These are phyloP conservation scores for Starmera dryadoides DNA, from an alignment of 805 yeast species.

Conservation along the genomic window DNA sequence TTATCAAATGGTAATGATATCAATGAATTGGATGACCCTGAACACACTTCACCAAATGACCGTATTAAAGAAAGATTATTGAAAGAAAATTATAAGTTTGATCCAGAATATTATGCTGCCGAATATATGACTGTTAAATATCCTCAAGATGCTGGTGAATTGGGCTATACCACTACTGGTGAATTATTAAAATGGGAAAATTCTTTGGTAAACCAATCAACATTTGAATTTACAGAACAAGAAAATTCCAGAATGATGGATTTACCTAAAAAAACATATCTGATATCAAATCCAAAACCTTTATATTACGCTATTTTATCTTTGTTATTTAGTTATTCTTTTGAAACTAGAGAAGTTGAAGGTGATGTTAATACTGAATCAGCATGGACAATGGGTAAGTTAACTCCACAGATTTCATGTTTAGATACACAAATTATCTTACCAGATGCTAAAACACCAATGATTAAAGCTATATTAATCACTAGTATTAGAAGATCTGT, in stretches of 20 bases:
- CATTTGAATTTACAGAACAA: conserved; percentile 44
- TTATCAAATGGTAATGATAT: conserved; percentile 82
- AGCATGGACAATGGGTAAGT: conserved; percentile 89
- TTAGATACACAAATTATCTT: conserved; percentile 54
- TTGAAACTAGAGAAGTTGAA: conserved; percentile 68
- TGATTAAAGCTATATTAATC: conserved; percentile 47
- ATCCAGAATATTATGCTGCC: conserved; percentile 82
- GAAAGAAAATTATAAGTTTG: conserved; percentile 70
- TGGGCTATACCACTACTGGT: conserved; percentile 30
- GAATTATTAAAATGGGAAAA: conserved; percentile 45
- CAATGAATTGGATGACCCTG: conserved; percentile 82
- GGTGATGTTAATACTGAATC: conserved; percentile 76
- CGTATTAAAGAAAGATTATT: conserved; percentile 60
- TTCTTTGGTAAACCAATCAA: conserved; percentile 30
- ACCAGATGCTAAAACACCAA: conserved; percentile 14
- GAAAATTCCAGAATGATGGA: conserved; percentile 64
- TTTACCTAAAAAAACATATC: conserved; percentile 56
- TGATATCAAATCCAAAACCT: conserved; percentile 49
- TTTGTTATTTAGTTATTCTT: conserved; percentile 64
- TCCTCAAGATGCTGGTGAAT: conserved; percentile 47
- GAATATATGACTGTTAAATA: conserved; percentile 61
- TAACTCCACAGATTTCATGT: conserved; percentile 70
- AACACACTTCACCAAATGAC: conserved; percentile 47
- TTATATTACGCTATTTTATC: conserved; percentile 58
- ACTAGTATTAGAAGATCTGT: conserved; percentile 69